Evolutionary conservation across 208 protist species (phyloP).

Genomic region (Zelonia costaricensis): DNA sequence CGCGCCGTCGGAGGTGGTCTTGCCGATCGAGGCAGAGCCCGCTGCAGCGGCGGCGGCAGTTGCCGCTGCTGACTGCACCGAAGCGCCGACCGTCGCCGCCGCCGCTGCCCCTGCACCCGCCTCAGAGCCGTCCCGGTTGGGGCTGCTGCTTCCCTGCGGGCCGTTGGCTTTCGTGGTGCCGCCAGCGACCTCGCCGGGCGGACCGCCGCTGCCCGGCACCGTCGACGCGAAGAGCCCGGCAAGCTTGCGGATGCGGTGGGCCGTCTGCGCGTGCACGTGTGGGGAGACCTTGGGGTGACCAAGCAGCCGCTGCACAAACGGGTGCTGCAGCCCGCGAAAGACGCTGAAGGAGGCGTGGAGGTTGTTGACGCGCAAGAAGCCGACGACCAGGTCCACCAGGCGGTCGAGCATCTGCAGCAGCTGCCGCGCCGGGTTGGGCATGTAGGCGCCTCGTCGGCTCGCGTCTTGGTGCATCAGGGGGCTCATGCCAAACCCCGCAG

Average conservation of each 20-base stretch:
- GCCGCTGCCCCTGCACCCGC: background rate
- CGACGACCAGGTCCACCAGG: conserved; percentile 53
- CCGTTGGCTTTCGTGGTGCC: too few species aligned
- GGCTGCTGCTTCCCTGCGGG: too few species aligned
- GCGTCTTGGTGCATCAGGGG: too few species aligned
- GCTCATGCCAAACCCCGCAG: background rate
- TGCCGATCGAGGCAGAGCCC: background rate
- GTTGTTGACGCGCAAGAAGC: conserved; percentile 61
- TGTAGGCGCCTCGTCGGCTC: background rate
- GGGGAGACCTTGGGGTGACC: conserved; percentile 12
- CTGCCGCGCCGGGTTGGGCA: conserved; percentile 8
- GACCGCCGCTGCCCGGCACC: background rate
- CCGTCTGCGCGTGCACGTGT: conserved; percentile 14
- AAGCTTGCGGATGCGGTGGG: conserved; percentile 33
- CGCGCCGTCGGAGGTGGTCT: background rate
- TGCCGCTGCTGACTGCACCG: background rate
- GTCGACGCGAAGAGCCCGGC: conserved; percentile 27
- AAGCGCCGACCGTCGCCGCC: background rate
- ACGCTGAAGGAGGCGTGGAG: conserved; percentile 49
- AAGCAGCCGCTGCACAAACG: conserved; percentile 36
- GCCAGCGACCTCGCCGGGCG: background rate
- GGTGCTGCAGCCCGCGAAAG: conserved; percentile 42
- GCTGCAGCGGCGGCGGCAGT: conserved; percentile 6
- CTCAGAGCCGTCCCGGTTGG: background rate
- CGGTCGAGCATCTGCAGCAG: conserved; percentile 25